phyloP scores from a whole-genome alignment of 495 filamentous ascomycete genomes.

The Xylona heveae region DNA sequence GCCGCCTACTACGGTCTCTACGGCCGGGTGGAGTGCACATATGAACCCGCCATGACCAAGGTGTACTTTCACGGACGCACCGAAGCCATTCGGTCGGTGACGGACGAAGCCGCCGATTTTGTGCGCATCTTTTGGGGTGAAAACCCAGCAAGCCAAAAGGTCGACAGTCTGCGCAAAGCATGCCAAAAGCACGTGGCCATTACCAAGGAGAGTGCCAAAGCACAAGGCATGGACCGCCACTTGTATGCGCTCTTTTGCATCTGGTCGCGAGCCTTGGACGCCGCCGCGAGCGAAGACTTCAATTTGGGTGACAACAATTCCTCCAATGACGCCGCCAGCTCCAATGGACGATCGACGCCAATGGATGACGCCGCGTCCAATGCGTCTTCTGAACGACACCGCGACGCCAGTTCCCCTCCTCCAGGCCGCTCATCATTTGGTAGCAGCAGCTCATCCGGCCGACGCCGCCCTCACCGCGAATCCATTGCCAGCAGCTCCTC shows the following conservation, averaged over 20 bases:
- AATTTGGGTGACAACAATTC: not conserved
- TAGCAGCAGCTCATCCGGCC: slow-evolving; percentile 13
- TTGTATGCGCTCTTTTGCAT: slow-evolving; percentile 87
- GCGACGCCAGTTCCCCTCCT: not conserved
- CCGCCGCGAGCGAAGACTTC: slow-evolving; percentile 20
- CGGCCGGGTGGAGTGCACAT: slow-evolving; percentile 79
- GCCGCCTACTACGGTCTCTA: slow-evolving; percentile 97
- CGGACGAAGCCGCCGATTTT: slow-evolving; percentile 61
- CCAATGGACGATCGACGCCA: slow-evolving; percentile 32
- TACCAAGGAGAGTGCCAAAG: slow-evolving; percentile 79
- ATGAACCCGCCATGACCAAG: slow-evolving; percentile 98
- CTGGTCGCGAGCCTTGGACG: slow-evolving; percentile 77
- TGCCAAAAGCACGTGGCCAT: slow-evolving; percentile 59
- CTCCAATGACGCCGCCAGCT: slow-evolving; percentile 32
- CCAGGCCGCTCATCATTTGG: slow-evolving; percentile 5
- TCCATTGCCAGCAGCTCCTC: slow-evolving; percentile 9
- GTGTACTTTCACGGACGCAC: slow-evolving; percentile 80
- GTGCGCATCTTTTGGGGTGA: slow-evolving; percentile 92
- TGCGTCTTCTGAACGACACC: slow-evolving; percentile 33
- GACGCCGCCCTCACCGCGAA: slow-evolving; percentile 2
- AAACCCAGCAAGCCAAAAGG: slow-evolving; percentile 56
- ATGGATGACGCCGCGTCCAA: slow-evolving; percentile 23
- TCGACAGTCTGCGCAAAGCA: slow-evolving; percentile 65
- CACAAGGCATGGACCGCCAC: slow-evolving; percentile 80
- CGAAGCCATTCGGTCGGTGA: slow-evolving; percentile 78